These are phyloP conservation scores for Elymus sibiricus DNA, from an alignment of 176 grass and related monocot genomes.

Conservation along the genomic window DNA sequence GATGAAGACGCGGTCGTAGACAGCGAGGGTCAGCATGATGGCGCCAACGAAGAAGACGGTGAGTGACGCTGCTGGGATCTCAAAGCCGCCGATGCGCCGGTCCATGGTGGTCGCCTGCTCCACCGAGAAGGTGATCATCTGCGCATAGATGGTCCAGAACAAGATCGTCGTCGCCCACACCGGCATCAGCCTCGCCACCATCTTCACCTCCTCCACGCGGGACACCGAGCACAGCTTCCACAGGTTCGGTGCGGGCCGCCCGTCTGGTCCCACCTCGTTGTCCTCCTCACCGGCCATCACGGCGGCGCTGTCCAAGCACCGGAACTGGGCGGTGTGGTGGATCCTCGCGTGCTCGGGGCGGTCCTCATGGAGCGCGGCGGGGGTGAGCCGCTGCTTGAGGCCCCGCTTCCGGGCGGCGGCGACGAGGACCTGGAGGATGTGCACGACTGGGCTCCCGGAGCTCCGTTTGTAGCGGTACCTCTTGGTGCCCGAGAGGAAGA, in stretches of 20 bases:
- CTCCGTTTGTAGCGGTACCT: conserved; percentile 75
- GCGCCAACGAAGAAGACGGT: conserved; percentile 80
- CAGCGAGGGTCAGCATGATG: conserved; percentile 70
- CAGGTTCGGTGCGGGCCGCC: conserved; percentile 35
- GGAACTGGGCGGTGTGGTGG: conserved; percentile 55
- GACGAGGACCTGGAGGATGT: conserved; percentile 74
- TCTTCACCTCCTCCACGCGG: conserved; percentile 69
- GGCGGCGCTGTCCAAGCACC: conserved; percentile 67
- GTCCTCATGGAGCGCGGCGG: not conserved
- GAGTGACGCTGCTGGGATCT: conserved; percentile 74
- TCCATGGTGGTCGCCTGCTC: conserved; percentile 89
- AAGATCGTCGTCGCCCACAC: conserved; percentile 60
- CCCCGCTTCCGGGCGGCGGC: conserved; percentile 54
- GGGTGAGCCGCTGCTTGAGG: not conserved
- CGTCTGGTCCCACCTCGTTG: conserved; percentile 26
- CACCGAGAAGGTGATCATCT: conserved; percentile 94
- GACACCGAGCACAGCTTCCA: conserved; percentile 74
- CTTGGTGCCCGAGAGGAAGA: conserved; percentile 63
- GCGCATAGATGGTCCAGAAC: conserved; percentile 88
- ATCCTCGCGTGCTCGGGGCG: conserved; percentile 26
- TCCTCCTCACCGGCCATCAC: conserved; percentile 59
- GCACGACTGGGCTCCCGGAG: conserved; percentile 65
- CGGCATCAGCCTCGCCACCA: not conserved
- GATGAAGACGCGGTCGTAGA: conserved; percentile 71
- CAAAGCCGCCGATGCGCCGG: conserved; percentile 57